Evolutionary conservation across 1,139 yeast genomes (phyloP), one percentile per base, ranked within the genome.

Genomic region (Hansenula lynferdii): DNA sequence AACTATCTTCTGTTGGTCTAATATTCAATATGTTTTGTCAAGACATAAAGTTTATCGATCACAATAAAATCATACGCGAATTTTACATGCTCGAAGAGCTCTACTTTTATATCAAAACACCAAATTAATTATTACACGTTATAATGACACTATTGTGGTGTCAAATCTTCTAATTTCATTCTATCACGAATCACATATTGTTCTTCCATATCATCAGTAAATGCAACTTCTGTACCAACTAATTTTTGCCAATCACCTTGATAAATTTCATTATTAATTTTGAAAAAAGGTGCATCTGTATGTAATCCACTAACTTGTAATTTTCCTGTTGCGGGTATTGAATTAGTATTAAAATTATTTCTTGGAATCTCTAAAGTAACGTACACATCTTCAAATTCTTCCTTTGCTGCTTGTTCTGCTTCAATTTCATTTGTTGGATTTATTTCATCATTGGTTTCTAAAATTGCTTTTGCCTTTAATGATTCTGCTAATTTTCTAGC

Each of bases 191-290:
- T 53, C 33, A 57, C 60, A 44, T 56, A 60, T 3, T 52, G 48
- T 37, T 60, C 61, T 2, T 39, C 43, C 25, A 50, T 9, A 27
- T 48, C 54, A n/a, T 61, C 58, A 8, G 63, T 62, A 36, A 64
- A 57, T 2, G 64, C 67, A 44, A 92, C 62, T 53, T 90, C 97
- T 0, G 95, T 84, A 0, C 98, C 98, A 1, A 86, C 80, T 11
- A 86, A 62, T 42, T 75, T 75, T 35, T 74, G 70, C 97, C 97
- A 92, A 28, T 70, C 66, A 1, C 96, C 94, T 54, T 79, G 78
- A 56, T 79, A 85, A 4, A 86, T 64, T 15, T 65, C 65, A 38
- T 72, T 69, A 29, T 80, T 80, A 9, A 77, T 60, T 47, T 72
- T 72, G 30, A 80, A 64, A 25, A 79, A 51, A 3, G 87, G 87